Conservation (phyloP, 352 stramenopile genomes). For the Phytophthora hybrid region DNA sequence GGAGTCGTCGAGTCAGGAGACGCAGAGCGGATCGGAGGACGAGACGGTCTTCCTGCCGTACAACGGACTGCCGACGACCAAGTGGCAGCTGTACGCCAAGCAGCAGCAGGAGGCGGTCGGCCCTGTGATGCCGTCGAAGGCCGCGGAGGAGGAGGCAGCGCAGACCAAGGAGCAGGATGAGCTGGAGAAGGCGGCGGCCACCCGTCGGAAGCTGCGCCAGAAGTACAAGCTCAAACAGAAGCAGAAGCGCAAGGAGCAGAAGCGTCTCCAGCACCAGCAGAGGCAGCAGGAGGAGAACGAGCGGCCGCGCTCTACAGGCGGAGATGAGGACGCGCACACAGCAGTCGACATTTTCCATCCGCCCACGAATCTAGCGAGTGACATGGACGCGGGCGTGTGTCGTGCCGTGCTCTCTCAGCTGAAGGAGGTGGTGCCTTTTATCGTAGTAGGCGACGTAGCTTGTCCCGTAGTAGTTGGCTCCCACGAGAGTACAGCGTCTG, state of each 20-base stretch:
- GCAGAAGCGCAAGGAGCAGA: constrained; percentile 37
- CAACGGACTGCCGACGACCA: constrained; percentile 21
- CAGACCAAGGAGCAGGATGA: constrained; percentile 11
- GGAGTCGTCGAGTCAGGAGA: constrained; percentile 75
- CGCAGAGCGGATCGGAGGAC: constrained; percentile 73
- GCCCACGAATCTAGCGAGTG: constrained; percentile 42
- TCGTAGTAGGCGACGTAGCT: constrained; percentile 68
- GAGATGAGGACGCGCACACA: constrained; percentile 27
- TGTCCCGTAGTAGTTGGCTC: constrained; percentile 50
- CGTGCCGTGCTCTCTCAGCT: constrained; percentile 61
- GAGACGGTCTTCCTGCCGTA: constrained; percentile 51
- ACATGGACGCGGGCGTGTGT: constrained; percentile 62
- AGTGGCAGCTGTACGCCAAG: constrained; percentile 22
- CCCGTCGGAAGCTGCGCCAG: constrained; percentile 33
- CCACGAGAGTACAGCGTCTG: constrained; percentile 13
- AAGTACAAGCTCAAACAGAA: constrained; percentile 44
- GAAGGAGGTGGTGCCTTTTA: constrained; percentile 57
- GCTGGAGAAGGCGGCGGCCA: constrained; percentile 21
- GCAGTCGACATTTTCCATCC: constrained; percentile 53
- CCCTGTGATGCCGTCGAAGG: constrained; percentile 27
- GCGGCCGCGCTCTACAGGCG: constrained; percentile 8
- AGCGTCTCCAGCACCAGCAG: constrained; percentile 27
- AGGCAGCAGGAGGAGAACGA: constrained; percentile 16
- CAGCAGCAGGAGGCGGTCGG: constrained; percentile 19
- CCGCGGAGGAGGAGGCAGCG: not conserved